Evolutionary conservation across 257 asterid genomes (phyloP), one percentile per base, ranked within the genome.

Genomic region (Solanum corneliomulleri): DNA sequence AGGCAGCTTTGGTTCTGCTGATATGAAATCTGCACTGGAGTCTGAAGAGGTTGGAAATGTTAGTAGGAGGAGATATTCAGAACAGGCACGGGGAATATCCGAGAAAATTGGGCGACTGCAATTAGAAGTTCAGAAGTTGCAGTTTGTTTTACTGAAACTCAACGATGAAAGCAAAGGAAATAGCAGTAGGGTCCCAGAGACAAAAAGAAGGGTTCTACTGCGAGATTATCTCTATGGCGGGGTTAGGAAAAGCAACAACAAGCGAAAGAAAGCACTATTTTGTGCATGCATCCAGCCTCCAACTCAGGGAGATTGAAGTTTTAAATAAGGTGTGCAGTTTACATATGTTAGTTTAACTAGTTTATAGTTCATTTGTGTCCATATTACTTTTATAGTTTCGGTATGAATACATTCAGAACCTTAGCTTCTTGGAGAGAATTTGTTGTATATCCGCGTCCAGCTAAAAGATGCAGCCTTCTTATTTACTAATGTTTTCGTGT

Each of bases 51-150:
- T 92, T 47, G 96, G 90, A 37, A 88, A 89, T 18, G 87, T 77
- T 23, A 92, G 89, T 90, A 93, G 93, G 92, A 94, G 92, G 92
- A 95, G 91, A 86, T 89, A 87, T n/a, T 88, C 93, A 18, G 95
- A 92, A 77, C 94, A 91, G 85, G 93, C 93, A 21, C 89, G 92
- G 58, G 86, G 89, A 52, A 56, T 93, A 84, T 91, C 95, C 2
- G 95, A 93, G 86, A 91, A 88, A 83, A 89, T 93, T 16, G 95
- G 94, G 37, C 87, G 94, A 64, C 45, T 93, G 90, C 94, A 93
- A 90, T 74, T 92, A 90, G 94, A 92, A 88, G 92, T 93, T 62
- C 92, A 92, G 88, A 93, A 92, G 90, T 85, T 92, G 64, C 95
- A 92, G 89, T 93, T 91, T 87, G 90, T 93, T 81, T 83, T 93